Conservation (phyloP, 169 alveolate species). For the Plasmodium berghei region DNA sequence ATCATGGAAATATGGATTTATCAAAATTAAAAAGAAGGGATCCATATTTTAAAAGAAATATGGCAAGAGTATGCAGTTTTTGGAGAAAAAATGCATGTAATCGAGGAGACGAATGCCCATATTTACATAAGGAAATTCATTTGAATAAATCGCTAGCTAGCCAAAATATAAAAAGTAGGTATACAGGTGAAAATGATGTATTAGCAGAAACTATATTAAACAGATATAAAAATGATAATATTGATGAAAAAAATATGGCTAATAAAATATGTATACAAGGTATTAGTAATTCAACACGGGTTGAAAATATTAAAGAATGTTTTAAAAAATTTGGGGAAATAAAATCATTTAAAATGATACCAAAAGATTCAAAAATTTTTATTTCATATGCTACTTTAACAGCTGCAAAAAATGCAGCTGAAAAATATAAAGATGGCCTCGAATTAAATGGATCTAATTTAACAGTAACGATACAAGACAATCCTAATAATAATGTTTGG, state of each 20-base stretch:
- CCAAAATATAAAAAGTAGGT: constrained; percentile 83
- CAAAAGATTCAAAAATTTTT: constrained; percentile 64
- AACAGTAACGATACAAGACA: constrained; percentile 13
- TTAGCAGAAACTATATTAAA: constrained; percentile 79
- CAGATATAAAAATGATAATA: constrained; percentile 45
- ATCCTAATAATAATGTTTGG: neutral
- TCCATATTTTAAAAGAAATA: constrained; percentile 93
- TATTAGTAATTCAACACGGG: constrained; percentile 42
- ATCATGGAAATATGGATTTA: constrained; percentile 71
- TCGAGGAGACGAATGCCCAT: constrained; percentile 96
- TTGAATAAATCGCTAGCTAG: constrained; percentile 81
- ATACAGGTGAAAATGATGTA: constrained; percentile 84
- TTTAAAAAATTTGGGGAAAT: constrained; percentile 72
- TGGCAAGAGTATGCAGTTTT: constrained; percentile 95
- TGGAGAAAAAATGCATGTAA: constrained; percentile 94
- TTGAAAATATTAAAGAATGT: constrained; percentile 58
- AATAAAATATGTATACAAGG: constrained; percentile 70
- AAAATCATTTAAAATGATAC: constrained; percentile 71
- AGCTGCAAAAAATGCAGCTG: constrained; percentile 65
- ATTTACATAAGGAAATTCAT: constrained; percentile 85
- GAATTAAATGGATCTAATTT: constrained; percentile 58
- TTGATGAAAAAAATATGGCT: constrained; percentile 11
- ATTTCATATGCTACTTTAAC: constrained; percentile 30
- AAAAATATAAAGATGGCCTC: constrained; percentile 61
- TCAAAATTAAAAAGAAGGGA: constrained; percentile 87